A percentile compares a stretch with the other conserved stretches of the same genome.
These are phyloP conservation scores for Ciborinia camelliae DNA, from an alignment of 2,329 filamentous ascomycete genomes.

Conservation along the genomic window DNA sequence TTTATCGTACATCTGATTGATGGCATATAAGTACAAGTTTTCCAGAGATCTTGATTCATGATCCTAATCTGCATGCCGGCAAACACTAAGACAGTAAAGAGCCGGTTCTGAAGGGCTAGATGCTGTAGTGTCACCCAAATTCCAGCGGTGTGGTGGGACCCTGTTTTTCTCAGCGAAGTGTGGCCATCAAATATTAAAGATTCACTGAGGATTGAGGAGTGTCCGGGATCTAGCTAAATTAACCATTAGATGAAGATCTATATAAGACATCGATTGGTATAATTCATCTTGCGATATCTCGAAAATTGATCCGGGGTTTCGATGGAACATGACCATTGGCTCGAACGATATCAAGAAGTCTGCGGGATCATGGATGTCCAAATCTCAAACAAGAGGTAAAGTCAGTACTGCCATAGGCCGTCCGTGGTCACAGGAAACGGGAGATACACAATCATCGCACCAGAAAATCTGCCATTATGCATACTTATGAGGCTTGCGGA, in stretches of 20 bases:
- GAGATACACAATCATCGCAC: constrained; percentile 21
- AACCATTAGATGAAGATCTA: background rate
- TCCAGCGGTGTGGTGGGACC: background rate
- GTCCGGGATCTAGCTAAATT: background rate
- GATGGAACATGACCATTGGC: background rate
- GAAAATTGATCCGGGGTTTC: background rate
- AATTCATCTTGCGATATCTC: background rate
- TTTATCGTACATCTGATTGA: background rate
- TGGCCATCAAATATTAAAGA: background rate
- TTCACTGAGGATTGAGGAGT: background rate
- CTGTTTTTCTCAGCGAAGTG: background rate
- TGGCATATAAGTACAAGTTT: background rate
- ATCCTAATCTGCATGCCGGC: constrained; percentile 3
- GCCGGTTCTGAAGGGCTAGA: background rate
- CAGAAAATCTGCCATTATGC: background rate
- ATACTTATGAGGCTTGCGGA: background rate
- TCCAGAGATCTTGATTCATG: constrained; percentile 8
- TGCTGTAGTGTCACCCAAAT: background rate
- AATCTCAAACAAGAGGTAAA: background rate
- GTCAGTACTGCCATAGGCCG: background rate
- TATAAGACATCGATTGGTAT: background rate
- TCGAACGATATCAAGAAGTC: background rate
- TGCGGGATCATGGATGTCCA: background rate
- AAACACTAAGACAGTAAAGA: background rate
- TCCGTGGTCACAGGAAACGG: background rate